Base-by-base conservation (phyloP, 805 yeast species). In the Saturnispora ahearnii region DNA sequence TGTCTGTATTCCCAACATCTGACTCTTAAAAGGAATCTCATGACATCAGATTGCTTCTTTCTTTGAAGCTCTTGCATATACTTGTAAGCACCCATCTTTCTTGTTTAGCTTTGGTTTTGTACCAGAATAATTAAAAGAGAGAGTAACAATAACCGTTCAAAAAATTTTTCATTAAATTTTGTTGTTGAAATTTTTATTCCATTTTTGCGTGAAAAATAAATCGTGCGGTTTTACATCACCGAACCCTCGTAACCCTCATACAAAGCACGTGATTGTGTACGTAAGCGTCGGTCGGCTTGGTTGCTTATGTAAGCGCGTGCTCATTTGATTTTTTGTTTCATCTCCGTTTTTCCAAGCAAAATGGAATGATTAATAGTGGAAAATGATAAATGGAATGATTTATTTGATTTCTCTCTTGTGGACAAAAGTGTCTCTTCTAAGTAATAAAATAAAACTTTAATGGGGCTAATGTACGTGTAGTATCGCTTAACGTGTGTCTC, bases 1-100 rank as follows among this genome's bases (percentile, higher is more conserved):
- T 93, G 99, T 82, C 99, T 90, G 96, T 89, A 93, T 79, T 93
- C 99, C 99, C 99, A 93, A 81, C 96, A 93, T 87, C 99, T 88
- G 83, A 93, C 96, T 77, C 99, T 86, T 79, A 86, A 87, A 72
- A 93, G 81, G 88, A 93, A 93, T 79, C 99, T 87, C 80, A 87
- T 79, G 69, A 93, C 97, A 78, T 93, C 99, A 72, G 97, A 89
- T 83, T 93, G 99, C 85, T 93, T 93, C 95, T 93, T 93, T 84
- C 97, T 90, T 77, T 89, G 93, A 76, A 93, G 82, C 80, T 93
- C 99, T 80, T 91, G 96, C 74, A 93, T 84, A 77, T 93, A 93
- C 76, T 93, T 93, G 95, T 93, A 93, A 82, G 98, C 99, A 83
- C 99, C 98, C 99, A 91, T 26, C 29, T 26, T 86, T 75, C 66